A percentile compares a stretch with the other conserved stretches of the same genome.
phyloP scores from a whole-genome alignment of 371 early-diverging fungal species.

The Mucor racemosus region DNA sequence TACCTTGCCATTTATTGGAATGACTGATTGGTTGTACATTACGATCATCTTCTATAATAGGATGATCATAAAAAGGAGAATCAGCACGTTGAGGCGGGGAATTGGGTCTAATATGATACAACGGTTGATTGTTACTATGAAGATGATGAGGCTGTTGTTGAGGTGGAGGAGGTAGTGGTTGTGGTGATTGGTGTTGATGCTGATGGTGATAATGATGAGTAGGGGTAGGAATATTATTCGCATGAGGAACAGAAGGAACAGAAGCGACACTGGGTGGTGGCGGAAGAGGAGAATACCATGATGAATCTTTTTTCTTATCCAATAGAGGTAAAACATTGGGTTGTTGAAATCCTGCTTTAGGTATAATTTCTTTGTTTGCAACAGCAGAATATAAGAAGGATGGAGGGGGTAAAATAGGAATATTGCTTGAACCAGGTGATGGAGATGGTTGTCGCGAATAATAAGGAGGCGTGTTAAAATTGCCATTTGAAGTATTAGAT shows the following conservation, averaged over 20 bases:
- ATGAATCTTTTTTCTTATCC: slow-evolving; percentile 11
- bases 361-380: slow-evolving; percentile 9
- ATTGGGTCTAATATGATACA: neutral
- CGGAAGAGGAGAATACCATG: slow-evolving; percentile 9
- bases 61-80: neutral
- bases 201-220: slow-evolving; percentile 1
- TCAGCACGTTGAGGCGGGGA: slow-evolving; percentile 1
- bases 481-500: neutral
- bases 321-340: slow-evolving; percentile 3
- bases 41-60: neutral
- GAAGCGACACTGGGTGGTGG: neutral
- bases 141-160: neutral
- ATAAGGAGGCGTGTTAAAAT: slow-evolving; percentile 16
- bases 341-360: slow-evolving; percentile 8
- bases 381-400: neutral
- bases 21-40: neutral
- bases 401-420: slow-evolving; percentile 13
- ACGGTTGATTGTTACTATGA: neutral
- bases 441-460: slow-evolving; percentile 28
- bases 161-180: neutral
- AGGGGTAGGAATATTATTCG: neutral
- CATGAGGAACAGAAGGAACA: neutral
- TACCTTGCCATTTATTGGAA: neutral
- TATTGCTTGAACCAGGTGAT: slow-evolving; percentile 5
- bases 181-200: slow-evolving; percentile 9